Evolutionary conservation across 2,329 filamentous ascomycete species (phyloP).

Genomic region (Amylocarpus encephaloides): DNA sequence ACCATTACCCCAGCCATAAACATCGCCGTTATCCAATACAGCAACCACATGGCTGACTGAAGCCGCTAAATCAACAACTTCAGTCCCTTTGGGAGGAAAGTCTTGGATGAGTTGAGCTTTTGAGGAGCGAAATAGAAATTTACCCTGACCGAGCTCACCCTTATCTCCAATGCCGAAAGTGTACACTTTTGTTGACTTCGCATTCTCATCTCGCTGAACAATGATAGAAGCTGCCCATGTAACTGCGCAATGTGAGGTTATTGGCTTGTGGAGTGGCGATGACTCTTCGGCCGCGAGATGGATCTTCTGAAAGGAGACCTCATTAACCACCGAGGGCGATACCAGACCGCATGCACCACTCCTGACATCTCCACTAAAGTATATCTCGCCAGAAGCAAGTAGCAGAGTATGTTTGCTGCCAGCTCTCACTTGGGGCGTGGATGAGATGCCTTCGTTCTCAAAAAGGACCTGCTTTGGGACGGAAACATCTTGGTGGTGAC

Average conservation of each 20-base stretch:
- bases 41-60: slow-evolving; percentile 73
- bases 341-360: slow-evolving; percentile 47
- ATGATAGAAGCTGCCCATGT: slow-evolving; percentile 74
- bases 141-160: slow-evolving; percentile 65
- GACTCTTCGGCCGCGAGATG: slow-evolving; percentile 15
- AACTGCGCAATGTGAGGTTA: slow-evolving; percentile 50
- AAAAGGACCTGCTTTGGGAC: slow-evolving; percentile 59
- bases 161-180: slow-evolving; percentile 60
- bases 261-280: slow-evolving; percentile 24
- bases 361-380: slow-evolving; percentile 56
- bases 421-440: slow-evolving; percentile 37
- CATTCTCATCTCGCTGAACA: slow-evolving; percentile 41
- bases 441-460: slow-evolving; percentile 32
- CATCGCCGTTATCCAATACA: slow-evolving; percentile 67
- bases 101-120: slow-evolving; percentile 44
- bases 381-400: slow-evolving; percentile 55
- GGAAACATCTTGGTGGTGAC: slow-evolving; percentile 65
- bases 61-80: slow-evolving; percentile 60
- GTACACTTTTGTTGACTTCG: slow-evolving; percentile 46
- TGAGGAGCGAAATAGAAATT: slow-evolving; percentile 43
- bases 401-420: slow-evolving; percentile 87
- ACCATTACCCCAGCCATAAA: slow-evolving; percentile 84
- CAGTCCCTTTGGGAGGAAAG: slow-evolving; percentile 56
- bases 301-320: slow-evolving; percentile 18
- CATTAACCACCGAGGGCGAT: slow-evolving; percentile 3